Evolutionary conservation across 2,329 filamentous ascomycete species (phyloP), one percentile per base, ranked within the genome.

Genomic region (Epichloe bromicola): DNA sequence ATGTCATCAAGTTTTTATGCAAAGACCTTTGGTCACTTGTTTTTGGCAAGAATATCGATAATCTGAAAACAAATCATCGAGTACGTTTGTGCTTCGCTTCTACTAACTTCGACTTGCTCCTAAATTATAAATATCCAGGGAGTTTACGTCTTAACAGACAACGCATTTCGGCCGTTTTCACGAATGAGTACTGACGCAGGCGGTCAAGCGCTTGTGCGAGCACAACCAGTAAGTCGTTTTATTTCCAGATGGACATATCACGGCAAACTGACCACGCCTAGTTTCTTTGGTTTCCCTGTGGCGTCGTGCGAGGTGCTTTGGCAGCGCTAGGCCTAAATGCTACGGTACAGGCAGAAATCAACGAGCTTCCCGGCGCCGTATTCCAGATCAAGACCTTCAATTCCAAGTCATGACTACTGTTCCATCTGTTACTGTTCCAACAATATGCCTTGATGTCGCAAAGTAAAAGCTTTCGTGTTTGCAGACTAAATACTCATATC

Each of bases 1-100:
- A 97, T 64, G 86, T 90, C 47, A 98, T 98, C 66, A 98, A 98
- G 67, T 97, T 98, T 63, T 75, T 98, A 47, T 98, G 93, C 79
- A 98, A 98, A 73, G 93, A 98, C 67, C 76, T 98, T 43, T 98
- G 93, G 93, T 89, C 82, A 36, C 75, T 97, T 19, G 80, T 96
- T 15, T 98, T 96, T 68, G 79, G 87, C 65, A 98, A 98, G 70
- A 94, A 97, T 67, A 88, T 98, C 63, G 93, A 98, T 69, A 98
- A 98, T 65, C 76, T 98, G 45, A 98, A 98, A 71, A 98, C 93
- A 8, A 98, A 98, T 64, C 93, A 98, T 66, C 76, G 93, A 60
- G 85, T 88, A 71, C 17, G 74, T 34, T 33, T 36, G 40, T n/a
- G 23, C 38, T 34, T 36, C 26, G 6, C 14, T 36, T 42, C 34